A percentile compares a stretch with the other conserved stretches of the same genome.
phyloP scores from a whole-genome alignment of 2,329 filamentous ascomycete genomes.

The Knufia petricola region DNA sequence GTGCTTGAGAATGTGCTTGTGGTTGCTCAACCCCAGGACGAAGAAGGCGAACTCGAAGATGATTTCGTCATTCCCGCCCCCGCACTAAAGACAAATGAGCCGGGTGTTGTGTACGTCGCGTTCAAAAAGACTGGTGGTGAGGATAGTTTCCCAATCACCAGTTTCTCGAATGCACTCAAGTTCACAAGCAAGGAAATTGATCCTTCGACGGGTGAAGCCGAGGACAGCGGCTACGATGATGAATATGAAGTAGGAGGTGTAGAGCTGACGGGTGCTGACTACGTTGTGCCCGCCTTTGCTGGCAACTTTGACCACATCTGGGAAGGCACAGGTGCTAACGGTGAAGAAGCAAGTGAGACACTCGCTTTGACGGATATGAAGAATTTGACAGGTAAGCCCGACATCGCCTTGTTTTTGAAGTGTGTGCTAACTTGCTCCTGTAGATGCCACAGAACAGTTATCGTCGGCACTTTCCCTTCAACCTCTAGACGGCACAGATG shows the following conservation, averaged over 20 bases:
- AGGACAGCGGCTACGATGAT: slow-evolving; percentile 88
- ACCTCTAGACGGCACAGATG: slow-evolving; percentile 86
- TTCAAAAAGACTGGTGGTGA: slow-evolving; percentile 78
- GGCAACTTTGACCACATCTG: slow-evolving; percentile 93
- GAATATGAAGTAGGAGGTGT: slow-evolving; percentile 96
- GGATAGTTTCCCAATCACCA: slow-evolving; percentile 62
- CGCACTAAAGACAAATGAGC: slow-evolving; percentile 71
- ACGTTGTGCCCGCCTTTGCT: slow-evolving; percentile 85
- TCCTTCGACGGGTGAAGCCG: slow-evolving; percentile 82
- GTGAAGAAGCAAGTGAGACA: slow-evolving; percentile 85
- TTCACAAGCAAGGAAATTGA: slow-evolving; percentile 98
- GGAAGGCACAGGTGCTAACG: slow-evolving; percentile 82
- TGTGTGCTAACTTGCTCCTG: slow-evolving; percentile 23
- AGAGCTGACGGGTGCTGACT: slow-evolving; percentile 83
- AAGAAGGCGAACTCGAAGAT: slow-evolving; percentile 60
- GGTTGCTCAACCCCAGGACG: slow-evolving; percentile 66
- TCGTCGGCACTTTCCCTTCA: slow-evolving; percentile 80
- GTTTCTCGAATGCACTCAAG: slow-evolving; percentile 86
- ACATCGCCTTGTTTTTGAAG: slow-evolving; percentile 6
- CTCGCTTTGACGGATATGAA: slow-evolving; percentile 78
- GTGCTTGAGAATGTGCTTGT: slow-evolving; percentile 84
- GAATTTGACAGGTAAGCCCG: slow-evolving; percentile 72
- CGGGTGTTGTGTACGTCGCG: slow-evolving; percentile 88
- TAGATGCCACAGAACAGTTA: slow-evolving; percentile 88
- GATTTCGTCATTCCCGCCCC: slow-evolving; percentile 89